Evolutionary conservation across 345 rosid genomes (phyloP).

Genomic region (Pseudoturritis turrita): DNA sequence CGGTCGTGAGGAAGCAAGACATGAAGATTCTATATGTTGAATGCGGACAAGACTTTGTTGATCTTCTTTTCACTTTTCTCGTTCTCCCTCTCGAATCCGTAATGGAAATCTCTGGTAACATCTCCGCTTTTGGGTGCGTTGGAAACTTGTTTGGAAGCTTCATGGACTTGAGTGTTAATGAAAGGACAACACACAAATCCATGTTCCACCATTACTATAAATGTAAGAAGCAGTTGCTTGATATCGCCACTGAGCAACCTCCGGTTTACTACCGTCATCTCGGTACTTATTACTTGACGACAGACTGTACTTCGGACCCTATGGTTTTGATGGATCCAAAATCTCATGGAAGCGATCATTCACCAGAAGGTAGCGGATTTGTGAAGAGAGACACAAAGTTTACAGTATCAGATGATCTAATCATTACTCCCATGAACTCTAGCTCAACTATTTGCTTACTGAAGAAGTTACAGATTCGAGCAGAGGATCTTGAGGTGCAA

Average conservation of each 20-base stretch:
- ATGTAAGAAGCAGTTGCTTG: neutral
- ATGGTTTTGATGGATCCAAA: neutral
- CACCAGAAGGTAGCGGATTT: neutral
- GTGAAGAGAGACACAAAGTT: neutral
- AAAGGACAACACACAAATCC: neutral
- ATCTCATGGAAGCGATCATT: neutral
- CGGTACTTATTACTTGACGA: neutral
- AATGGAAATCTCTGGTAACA: neutral
- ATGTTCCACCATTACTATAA: neutral
- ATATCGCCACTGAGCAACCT: neutral
- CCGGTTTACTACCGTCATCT: neutral
- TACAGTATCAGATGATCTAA: neutral
- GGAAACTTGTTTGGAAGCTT: conserved; percentile 3
- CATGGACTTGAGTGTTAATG: neutral
- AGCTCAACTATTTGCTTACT: neutral
- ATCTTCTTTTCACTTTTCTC: neutral
- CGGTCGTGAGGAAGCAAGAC: neutral
- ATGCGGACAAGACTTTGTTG: conserved; percentile 18
- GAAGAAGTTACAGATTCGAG: neutral
- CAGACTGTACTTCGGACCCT: neutral
- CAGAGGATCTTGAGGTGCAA: neutral
- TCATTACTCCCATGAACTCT: neutral
- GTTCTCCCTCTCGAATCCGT: neutral
- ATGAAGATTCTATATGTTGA: neutral
- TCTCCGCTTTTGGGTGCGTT: neutral